Evolutionary conservation across 805 yeast genomes (phyloP), one percentile per base, ranked within the genome.

Genomic region (Ogataea parapolymorpha): DNA sequence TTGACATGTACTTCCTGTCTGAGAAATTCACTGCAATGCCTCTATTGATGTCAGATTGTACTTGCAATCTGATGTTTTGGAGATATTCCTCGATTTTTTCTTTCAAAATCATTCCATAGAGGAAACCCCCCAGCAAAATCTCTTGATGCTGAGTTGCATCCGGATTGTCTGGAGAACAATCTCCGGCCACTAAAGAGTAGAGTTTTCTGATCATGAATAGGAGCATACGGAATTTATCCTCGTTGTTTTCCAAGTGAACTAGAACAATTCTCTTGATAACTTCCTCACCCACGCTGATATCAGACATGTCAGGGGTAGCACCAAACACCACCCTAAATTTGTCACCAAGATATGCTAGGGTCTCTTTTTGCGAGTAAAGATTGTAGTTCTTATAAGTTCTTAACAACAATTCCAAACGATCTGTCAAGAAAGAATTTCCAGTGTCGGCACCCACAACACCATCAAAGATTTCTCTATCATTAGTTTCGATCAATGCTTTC

Each of bases 111-210:
- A 90, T 90, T 53, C 97, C 97, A 55, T 88, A 93, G 41, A 93
- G 72, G 76, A 93, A 87, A 12, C 99, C 99, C 50, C 98, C 98
- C 42, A 93, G 74, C 48, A 93, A 68, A 24, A 93, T 86, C 68
- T 93, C 99, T 68, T 93, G 99, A 72, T 93, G 97, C 72, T 93
- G 99, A 8, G 96, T 87, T 36, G 98, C 95, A 81, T 93, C 99
- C 62, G 99, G 99, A 68, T 93, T 93, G 65, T 93, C 99, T 13
- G 96, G 91, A 39, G 90, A 71, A 65, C 97, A 91, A 61, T 91
- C 96, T 46, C 97, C 97, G 26, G 96, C 96, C 32, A 91, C 98
- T 50, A 93, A 74, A 0, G 98, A 76, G 63, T 93, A 93, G 46
- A 93, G 75, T 67, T 93, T 93, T 73, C 98, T 80, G 56, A 93